These are phyloP conservation scores for Zygoascus meyerae DNA, from an alignment of 1,139 yeast species.

Conservation along the genomic window DNA sequence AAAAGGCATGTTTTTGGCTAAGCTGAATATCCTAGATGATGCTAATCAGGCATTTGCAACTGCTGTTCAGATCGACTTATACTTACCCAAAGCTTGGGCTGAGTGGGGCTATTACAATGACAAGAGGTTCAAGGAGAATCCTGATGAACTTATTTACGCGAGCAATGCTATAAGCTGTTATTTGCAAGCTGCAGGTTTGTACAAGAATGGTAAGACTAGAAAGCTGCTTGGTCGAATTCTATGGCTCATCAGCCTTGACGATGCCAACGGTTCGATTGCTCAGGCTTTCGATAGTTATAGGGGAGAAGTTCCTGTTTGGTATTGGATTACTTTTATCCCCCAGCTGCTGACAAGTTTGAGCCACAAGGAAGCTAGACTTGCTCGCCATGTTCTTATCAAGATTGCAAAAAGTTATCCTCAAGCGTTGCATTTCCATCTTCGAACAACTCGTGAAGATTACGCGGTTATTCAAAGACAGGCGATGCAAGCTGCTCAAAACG, in stretches of 20 bases:
- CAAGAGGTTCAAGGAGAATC: conserved; percentile 76
- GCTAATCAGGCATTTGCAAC: conserved; percentile 98
- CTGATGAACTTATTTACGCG: conserved; percentile 78
- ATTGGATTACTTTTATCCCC: conserved; percentile 96
- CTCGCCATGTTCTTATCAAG: conserved; percentile 78
- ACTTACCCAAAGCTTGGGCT: conserved; percentile 98
- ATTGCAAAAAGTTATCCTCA: conserved; percentile 97
- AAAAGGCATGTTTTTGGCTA: conserved; percentile 96
- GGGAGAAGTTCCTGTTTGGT: conserved; percentile 98
- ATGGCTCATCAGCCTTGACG: conserved; percentile 93
- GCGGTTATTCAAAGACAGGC: conserved; percentile 82
- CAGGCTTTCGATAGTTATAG: conserved; percentile 87
- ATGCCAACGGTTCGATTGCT: conserved; percentile 70
- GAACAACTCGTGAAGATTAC: conserved; percentile 93
- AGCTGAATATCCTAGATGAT: conserved; percentile 81
- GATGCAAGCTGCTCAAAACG: conserved; percentile 43
- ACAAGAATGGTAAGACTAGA: conserved; percentile 88
- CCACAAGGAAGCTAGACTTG: conserved; percentile 84
- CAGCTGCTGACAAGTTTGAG: conserved; percentile 86
- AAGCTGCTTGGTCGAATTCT: conserved; percentile 80
- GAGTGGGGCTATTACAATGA: conserved; percentile 99
- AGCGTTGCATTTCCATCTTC: conserved; percentile 89
- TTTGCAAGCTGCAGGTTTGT: conserved; percentile 93
- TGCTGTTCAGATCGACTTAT: conserved; percentile 91
- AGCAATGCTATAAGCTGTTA: conserved; percentile 94